Evolutionary conservation across 2,329 filamentous ascomycete genomes (phyloP).

Genomic region (Exophiala xenobiotica): DNA sequence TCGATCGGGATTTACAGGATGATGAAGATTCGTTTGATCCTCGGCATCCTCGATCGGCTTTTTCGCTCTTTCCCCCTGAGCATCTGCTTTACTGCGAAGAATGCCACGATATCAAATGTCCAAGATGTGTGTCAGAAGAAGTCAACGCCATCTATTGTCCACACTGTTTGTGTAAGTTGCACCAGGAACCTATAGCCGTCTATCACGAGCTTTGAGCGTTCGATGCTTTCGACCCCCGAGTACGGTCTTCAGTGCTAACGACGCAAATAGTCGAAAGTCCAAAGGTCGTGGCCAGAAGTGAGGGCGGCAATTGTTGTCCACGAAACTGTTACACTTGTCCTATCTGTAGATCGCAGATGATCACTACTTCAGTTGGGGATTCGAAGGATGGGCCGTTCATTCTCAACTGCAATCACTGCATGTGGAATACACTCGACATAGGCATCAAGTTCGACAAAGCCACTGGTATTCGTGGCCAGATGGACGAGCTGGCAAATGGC

Average conservation of each 20-base stretch:
- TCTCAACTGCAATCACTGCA: slow-evolving; percentile 84
- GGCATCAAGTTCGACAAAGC: slow-evolving; percentile 87
- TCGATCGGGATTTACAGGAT: slow-evolving; percentile 56
- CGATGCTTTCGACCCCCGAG: no score
- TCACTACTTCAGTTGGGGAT: slow-evolving; percentile 59
- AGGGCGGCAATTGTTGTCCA: slow-evolving; percentile 84
- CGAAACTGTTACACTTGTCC: slow-evolving; percentile 96
- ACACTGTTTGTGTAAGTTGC: slow-evolving; percentile 87
- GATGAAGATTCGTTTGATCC: slow-evolving; percentile 84
- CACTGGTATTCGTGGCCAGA: slow-evolving; percentile 79
- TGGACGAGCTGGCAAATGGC: slow-evolving; percentile 64
- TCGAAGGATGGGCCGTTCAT: slow-evolving; percentile 64
- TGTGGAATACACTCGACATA: slow-evolving; percentile 88
- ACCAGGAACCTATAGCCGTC: no score
- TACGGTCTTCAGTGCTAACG: no score
- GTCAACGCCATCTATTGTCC: slow-evolving; percentile 95
- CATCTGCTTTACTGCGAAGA: slow-evolving; percentile 96
- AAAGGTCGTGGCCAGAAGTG: slow-evolving; percentile 85
- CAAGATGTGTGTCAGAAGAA: slow-evolving; percentile 87
- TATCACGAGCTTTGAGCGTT: no score
- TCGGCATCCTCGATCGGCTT: slow-evolving; percentile 78
- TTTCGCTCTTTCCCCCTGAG: slow-evolving; percentile 88
- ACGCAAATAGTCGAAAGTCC: slow-evolving; percentile 97
- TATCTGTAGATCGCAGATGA: slow-evolving; percentile 77
- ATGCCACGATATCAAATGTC: slow-evolving; percentile 93